phyloP scores from a whole-genome alignment of 129 eudicot species.

The Apium graveolens region DNA sequence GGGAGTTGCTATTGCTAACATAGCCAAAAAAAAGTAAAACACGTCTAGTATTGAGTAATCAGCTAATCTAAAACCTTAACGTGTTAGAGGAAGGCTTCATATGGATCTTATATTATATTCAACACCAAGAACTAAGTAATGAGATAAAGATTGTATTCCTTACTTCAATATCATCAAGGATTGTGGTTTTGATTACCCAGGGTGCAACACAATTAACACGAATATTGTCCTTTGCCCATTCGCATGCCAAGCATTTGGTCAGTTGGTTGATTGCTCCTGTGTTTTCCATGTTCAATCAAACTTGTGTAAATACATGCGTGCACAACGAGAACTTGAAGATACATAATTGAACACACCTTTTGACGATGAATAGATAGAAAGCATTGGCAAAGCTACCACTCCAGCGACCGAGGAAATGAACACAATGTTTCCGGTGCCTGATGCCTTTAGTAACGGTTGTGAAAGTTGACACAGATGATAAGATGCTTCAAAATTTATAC shows the following conservation, averaged over 20 bases:
- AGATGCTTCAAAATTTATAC: background rate
- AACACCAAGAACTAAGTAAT: background rate
- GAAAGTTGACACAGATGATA: background rate
- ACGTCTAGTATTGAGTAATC: too few relatives aligned
- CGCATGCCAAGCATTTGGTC: slow-evolving; percentile 14
- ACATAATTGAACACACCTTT: slow-evolving; percentile 24
- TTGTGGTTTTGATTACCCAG: slow-evolving; percentile 3
- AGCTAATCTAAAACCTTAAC: too few relatives aligned
- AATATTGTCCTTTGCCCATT: slow-evolving; percentile 20
- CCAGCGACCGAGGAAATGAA: background rate
- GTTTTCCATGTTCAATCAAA: background rate
- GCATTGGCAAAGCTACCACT: slow-evolving; percentile 3
- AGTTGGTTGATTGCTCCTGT: slow-evolving; percentile 16
- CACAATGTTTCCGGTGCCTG: slow-evolving; percentile 3
- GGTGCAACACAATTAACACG: slow-evolving; percentile 11
- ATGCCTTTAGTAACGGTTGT: background rate
- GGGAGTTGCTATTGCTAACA: background rate
- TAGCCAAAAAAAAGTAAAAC: background rate
- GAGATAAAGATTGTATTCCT: background rate
- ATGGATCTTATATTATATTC: too few relatives aligned
- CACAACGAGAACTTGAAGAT: background rate
- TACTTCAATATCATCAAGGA: background rate
- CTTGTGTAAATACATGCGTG: background rate
- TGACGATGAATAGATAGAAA: slow-evolving; percentile 26
- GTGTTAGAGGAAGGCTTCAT: too few relatives aligned